Conservation (phyloP, 257 asterid species). For the Solanum piurae region DNA sequence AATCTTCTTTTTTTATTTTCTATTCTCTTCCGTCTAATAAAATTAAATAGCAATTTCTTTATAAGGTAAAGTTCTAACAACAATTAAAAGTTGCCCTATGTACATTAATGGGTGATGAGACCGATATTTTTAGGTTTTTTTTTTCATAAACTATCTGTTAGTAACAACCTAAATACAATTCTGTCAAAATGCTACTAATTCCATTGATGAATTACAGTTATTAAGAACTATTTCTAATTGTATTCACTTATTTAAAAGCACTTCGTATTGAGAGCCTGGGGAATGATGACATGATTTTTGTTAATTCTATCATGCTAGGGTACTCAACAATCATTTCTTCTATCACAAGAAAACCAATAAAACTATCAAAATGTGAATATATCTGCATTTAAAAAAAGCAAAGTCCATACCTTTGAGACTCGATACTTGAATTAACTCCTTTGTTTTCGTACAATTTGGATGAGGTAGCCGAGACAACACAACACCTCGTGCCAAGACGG, state of each 20-base stretch:
- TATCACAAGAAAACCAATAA: not conserved
- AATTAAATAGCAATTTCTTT: not conserved
- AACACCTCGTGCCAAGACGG: slow-evolving; percentile 6
- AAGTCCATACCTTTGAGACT: slow-evolving; percentile 34
- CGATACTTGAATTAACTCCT: slow-evolving; percentile 11
- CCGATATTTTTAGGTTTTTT: not conserved
- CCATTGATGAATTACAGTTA: not conserved
- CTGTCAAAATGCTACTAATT: not conserved
- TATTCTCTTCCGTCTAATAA: not conserved
- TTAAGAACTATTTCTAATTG: not conserved
- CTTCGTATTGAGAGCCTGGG: not conserved
- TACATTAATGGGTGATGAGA: not conserved
- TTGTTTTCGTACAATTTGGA: slow-evolving; percentile 8
- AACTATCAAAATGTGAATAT: not conserved
- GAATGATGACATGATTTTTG: not conserved
- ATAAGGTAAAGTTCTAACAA: not conserved
- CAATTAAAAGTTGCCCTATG: not conserved
- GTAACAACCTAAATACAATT: not conserved
- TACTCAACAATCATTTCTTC: not conserved
- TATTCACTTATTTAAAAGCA: not conserved
- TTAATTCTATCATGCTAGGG: not conserved
- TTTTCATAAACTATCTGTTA: not conserved
- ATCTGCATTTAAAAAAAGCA: not conserved
- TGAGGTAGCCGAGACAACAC: slow-evolving; percentile 17
- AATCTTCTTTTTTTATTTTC: not conserved